Base-by-base conservation (phyloP, 306 rosid species). In the Carpinus fangiana region DNA sequence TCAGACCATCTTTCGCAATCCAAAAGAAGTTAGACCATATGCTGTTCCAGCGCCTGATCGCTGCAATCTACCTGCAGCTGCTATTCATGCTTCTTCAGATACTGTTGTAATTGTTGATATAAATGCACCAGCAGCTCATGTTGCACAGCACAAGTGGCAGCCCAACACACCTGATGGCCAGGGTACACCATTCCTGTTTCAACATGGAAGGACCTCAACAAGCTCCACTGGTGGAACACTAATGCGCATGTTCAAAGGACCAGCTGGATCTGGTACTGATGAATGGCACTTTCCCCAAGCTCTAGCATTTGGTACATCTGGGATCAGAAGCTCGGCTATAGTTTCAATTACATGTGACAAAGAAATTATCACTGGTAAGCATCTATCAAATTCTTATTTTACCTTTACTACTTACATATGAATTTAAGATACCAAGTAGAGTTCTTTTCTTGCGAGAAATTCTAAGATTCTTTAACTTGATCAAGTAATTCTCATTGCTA, bases 161-260 rank as follows among this genome's bases (percentile, higher is more conserved):
- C 96, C 99, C 56, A 93, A 95, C 84, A 93, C 99, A 50, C 98
- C 99, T 68, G 96, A 95, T 79, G 99, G 99, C 75, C 93, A 93
- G 80, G 99, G 98, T 78, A 79, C 92, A 84, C 99, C 99, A 59
- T 95, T 95, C 88, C 94, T 93, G 80, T 95, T 95, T 84, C 90
- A 93, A 68, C 96, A 91, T 78, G 99, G 98, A 74, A 95, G 87
- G 82, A 80, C 84, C 78, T 36, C 87, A 50, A 62, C 86, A 45
- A 87, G 88, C 86, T 80, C 96, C 61, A 79, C 90, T 31, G 82
- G 98, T 64, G 98, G 98, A 78, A 81, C 98, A 69, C 83, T 95
- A 70, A 82, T 82, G 84, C 96, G 99, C 26, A 91, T 95, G 88
- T 93, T 95, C 72, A 95, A 91, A 76, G 99, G 91, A 73, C 93